phyloP scores from a whole-genome alignment of 345 rosid species.

The Geranium brycei region DNA sequence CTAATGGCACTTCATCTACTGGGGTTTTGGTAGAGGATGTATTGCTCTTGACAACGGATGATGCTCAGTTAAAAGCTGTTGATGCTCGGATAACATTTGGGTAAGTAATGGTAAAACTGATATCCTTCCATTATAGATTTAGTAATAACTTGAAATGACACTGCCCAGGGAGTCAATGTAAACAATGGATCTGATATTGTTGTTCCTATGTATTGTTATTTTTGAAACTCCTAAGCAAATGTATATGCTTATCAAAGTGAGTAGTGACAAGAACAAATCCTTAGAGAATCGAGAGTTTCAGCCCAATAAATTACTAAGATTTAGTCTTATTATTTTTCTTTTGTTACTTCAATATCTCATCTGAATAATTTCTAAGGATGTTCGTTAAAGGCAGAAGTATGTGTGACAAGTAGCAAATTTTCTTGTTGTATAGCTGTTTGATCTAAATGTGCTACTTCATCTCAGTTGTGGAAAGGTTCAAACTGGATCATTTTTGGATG shows the following conservation, averaged over 20 bases:
- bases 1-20: slow-evolving; percentile 53
- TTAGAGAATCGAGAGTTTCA: neutral
- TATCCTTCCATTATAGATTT: neutral
- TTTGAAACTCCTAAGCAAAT: neutral
- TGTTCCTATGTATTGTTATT: neutral
- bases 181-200: neutral
- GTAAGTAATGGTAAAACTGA: slow-evolving; percentile 21
- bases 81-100: slow-evolving; percentile 50
- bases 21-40: slow-evolving; percentile 61
- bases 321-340: neutral
- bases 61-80: slow-evolving; percentile 22
- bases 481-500: slow-evolving; percentile 71
- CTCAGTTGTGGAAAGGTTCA: slow-evolving; percentile 79
- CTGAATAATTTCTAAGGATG: too few species aligned
- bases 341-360: too few species aligned
- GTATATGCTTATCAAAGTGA: neutral
- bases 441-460: slow-evolving; percentile 11
- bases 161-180: neutral
- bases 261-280: neutral
- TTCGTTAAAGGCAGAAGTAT: too few species aligned
- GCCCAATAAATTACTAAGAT: neutral
- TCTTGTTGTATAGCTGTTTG: neutral
- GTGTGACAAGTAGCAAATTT: neutral
- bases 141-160: neutral
- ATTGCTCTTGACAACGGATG: slow-evolving; percentile 45